phyloP scores from a whole-genome alignment of 495 filamentous ascomycete species.

The Penicillium daleae region DNA sequence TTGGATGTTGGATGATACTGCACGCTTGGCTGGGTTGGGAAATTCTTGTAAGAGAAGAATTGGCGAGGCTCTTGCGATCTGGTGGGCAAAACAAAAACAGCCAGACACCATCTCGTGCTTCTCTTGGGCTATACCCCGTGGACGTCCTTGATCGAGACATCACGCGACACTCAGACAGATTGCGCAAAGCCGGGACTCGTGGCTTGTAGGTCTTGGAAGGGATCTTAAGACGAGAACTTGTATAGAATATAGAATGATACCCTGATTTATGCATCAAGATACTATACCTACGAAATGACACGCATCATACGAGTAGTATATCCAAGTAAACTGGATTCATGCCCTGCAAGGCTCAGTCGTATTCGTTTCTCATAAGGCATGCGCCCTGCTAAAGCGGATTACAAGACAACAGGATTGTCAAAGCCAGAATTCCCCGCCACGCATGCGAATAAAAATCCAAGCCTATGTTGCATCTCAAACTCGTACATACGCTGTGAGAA shows the following conservation, averaged over 20 bases:
- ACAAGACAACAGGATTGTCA: background rate
- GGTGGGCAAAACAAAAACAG: too few species aligned
- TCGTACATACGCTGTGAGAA: conserved; percentile 38
- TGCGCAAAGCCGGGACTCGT: background rate
- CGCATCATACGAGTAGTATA: background rate
- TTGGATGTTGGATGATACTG: background rate
- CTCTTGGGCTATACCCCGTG: background rate
- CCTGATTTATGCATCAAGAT: background rate
- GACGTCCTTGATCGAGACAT: background rate
- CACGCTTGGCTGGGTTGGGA: too few species aligned
- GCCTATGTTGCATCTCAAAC: conserved; percentile 11
- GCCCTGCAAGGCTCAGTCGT: background rate
- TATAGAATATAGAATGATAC: conserved; percentile 5
- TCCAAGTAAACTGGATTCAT: background rate
- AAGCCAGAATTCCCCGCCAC: background rate
- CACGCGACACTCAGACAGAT: background rate
- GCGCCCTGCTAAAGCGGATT: conserved; percentile 1
- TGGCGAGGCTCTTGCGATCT: background rate
- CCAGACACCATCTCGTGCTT: background rate
- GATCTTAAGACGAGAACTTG: background rate
- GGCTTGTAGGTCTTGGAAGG: background rate
- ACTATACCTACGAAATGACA: background rate
- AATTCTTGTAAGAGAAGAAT: too few species aligned
- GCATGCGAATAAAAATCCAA: background rate
- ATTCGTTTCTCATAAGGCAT: conserved; percentile 15